These are phyloP conservation scores for Lactarius psammicola DNA, from an alignment of 768 basidiomycete species.

Conservation along the genomic window DNA sequence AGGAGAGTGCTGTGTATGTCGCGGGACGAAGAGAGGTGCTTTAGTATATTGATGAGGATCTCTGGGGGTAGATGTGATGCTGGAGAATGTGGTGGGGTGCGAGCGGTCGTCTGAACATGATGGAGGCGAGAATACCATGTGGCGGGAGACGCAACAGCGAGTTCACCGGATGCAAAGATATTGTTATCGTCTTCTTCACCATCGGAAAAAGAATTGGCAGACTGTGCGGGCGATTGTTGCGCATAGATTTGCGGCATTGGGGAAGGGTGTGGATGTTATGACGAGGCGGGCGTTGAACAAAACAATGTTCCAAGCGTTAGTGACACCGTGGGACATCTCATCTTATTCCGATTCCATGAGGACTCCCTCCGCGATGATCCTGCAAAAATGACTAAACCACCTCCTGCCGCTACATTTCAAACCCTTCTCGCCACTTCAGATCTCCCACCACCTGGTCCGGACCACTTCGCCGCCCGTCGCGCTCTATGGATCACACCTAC, in stretches of 20 bases:
- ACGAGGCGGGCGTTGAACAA: neutral
- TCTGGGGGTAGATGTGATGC: constrained; percentile 81
- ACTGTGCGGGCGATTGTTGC: constrained; percentile 56
- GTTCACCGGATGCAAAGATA: constrained; percentile 45
- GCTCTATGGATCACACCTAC: constrained; percentile 52
- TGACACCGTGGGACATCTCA: constrained; percentile 19
- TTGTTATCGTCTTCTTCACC: constrained; percentile 62
- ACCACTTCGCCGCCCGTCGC: constrained; percentile 60
- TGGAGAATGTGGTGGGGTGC: constrained; percentile 45
- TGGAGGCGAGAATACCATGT: constrained; percentile 42
- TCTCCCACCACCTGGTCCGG: constrained; percentile 63
- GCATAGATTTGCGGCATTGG: constrained; percentile 38
- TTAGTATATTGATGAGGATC: constrained; percentile 89
- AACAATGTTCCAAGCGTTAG: neutral
- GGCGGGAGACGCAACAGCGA: constrained; percentile 50
- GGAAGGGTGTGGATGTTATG: constrained; percentile 31
- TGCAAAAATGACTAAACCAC: constrained; percentile 11
- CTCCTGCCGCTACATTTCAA: constrained; percentile 39
- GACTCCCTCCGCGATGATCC: neutral
- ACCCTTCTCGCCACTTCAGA: constrained; percentile 39
- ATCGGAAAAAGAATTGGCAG: constrained; percentile 76
- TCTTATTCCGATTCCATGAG: neutral
- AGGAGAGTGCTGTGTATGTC: constrained; percentile 75
- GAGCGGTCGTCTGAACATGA: constrained; percentile 27
- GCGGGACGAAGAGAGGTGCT: constrained; percentile 68